Conservation (phyloP, 2,329 filamentous ascomycete genomes). For the Alternaria sp. region DNA sequence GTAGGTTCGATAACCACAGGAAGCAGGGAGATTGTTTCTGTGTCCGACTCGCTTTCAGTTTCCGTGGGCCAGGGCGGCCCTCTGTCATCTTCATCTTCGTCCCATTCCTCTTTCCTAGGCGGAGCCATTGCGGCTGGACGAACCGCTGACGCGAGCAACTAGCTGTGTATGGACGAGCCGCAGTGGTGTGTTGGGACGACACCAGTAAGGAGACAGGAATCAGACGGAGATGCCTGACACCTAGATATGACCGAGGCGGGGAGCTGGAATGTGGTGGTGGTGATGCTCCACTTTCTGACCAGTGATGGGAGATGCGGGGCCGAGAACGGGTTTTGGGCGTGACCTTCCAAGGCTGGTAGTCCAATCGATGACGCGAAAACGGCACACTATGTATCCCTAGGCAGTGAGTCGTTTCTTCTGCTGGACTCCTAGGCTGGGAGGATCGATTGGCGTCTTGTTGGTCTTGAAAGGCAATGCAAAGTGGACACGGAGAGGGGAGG, state of each 20-base stretch:
- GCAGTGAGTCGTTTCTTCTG: neutral
- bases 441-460: neutral
- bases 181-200: constrained; percentile 22
- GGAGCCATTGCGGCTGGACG: constrained; percentile 25
- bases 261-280: constrained; percentile 22
- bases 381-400: neutral
- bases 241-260: constrained; percentile 10
- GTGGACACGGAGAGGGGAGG: constrained; percentile 1
- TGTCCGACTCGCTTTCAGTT: neutral
- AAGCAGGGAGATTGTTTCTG: neutral
- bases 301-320: constrained; percentile 38
- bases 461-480: neutral
- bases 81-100: constrained; percentile 7
- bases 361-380: constrained; percentile 28
- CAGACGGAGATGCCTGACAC: constrained; percentile 12
- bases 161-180: constrained; percentile 7
- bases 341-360: constrained; percentile 14
- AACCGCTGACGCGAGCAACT: constrained; percentile 26
- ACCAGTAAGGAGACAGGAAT: constrained; percentile 7
- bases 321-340: constrained; percentile 30
- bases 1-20: neutral
- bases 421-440: neutral
- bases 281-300: constrained; percentile 25
- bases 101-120: constrained; percentile 3
- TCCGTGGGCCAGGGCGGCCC: neutral